Evolutionary conservation across 164 flowering plant species (phyloP).

Genomic region (Protea cynaroides): DNA sequence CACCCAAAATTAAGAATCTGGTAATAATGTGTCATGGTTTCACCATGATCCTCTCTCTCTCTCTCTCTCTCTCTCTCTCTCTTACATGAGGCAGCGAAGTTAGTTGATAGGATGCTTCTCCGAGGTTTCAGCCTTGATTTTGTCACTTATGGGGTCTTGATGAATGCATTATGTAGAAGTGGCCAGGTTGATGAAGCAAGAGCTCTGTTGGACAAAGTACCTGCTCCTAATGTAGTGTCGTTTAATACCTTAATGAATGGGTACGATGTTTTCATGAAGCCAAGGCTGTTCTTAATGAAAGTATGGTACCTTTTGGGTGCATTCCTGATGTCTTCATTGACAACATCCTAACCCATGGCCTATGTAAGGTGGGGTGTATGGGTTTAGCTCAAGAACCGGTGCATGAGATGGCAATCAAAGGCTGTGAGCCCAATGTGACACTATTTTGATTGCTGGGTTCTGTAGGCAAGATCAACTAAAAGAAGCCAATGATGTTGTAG

Average conservation of each 20-base stretch:
- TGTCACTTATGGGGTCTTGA: conserved; percentile 61
- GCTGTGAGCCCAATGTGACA: conserved; percentile 60
- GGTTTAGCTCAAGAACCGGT: conserved; percentile 56
- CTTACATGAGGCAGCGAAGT: conserved; percentile 65
- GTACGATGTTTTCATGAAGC: conserved; percentile 64
- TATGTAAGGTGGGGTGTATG: conserved; percentile 55
- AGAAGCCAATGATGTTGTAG: conserved; percentile 43
- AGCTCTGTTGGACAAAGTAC: conserved; percentile 50
- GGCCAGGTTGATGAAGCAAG: conserved; percentile 73
- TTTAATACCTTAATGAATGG: conserved; percentile 78
- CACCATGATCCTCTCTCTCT: no score
- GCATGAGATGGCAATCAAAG: conserved; percentile 50
- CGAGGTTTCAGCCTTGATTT: conserved; percentile 64
- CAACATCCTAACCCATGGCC: conserved; percentile 56
- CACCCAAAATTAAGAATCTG: no score
- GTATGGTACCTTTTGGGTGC: conserved; percentile 37
- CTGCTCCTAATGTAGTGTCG: conserved; percentile 48
- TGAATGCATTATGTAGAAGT: conserved; percentile 59
- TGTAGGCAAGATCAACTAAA: conserved; percentile 54
- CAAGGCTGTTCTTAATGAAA: conserved; percentile 36
- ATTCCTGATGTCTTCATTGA: conserved; percentile 64
- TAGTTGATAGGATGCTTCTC: conserved; percentile 76
- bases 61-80: no score
- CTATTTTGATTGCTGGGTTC: conserved; percentile 63
- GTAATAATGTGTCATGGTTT: no score